Conservation (phyloP, 805 yeast genomes). For the Hanseniaspora lachancei region DNA sequence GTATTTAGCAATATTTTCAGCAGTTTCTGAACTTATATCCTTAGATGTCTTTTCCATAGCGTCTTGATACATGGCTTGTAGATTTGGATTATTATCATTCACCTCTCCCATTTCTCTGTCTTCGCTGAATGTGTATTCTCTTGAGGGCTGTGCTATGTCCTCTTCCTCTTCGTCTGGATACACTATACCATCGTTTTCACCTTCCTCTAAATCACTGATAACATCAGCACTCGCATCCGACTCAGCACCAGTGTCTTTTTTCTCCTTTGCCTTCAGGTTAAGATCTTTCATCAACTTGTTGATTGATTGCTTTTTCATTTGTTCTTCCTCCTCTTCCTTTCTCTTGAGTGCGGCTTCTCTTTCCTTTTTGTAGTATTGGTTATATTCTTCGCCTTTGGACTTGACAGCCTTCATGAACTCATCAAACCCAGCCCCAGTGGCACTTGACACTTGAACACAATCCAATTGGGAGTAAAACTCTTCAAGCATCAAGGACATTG, state of each 20-base stretch:
- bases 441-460: conserved; percentile 82
- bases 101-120: conserved; percentile 47
- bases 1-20: conserved; percentile 59
- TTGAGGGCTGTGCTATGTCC: conserved; percentile 42
- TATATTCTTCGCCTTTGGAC: conserved; percentile 74
- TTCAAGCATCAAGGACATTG: conserved; percentile 91
- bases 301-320: conserved; percentile 57
- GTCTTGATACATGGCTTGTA: conserved; percentile 58
- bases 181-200: conserved; percentile 32
- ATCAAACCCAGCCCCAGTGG: conserved; percentile 88
- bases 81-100: conserved; percentile 30
- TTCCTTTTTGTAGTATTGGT: conserved; percentile 70
- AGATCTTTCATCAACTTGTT: conserved; percentile 72
- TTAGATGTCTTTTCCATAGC: conserved; percentile 57
- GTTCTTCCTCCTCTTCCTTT: conserved; percentile 62
- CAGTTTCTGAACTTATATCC: conserved; percentile 49
- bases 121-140: conserved; percentile 63
- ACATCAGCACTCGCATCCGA: conserved; percentile 44
- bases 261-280: conserved; percentile 40
- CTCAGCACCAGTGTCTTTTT: conserved; percentile 30
- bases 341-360: conserved; percentile 67
- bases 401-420: conserved; percentile 79
- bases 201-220: conserved; percentile 33
- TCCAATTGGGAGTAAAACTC: conserved; percentile 90
- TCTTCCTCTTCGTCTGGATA: conserved; percentile 26